phyloP scores from a whole-genome alignment of 176 grass and related monocot genomes.

The Carex parvula region DNA sequence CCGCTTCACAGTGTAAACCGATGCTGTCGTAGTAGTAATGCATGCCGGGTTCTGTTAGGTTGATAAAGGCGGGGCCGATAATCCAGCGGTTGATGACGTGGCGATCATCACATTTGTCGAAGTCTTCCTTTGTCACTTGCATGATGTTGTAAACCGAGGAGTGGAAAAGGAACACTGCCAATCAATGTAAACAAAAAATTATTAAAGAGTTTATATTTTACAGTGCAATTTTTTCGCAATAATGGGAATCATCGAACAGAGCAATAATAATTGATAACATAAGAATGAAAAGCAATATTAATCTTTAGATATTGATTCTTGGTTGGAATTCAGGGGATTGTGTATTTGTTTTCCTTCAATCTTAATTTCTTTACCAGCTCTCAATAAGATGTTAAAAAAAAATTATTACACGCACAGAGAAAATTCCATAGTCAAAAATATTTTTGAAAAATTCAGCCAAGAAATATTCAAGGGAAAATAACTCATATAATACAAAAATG shows the following conservation, averaged over 20 bases:
- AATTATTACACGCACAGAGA: neutral
- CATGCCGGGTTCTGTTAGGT: constrained; percentile 46
- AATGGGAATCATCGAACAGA: neutral
- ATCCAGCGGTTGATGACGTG: constrained; percentile 56
- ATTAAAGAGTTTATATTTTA: neutral
- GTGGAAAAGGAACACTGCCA: constrained; percentile 71
- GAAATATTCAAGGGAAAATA: too few relatives aligned
- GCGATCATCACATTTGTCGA: constrained; percentile 45
- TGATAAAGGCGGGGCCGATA: constrained; percentile 54
- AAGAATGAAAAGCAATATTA: neutral
- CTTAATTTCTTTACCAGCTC: neutral
- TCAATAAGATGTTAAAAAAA: neutral
- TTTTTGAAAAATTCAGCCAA: neutral
- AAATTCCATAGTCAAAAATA: neutral
- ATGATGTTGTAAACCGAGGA: constrained; percentile 71
- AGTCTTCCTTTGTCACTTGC: constrained; percentile 60
- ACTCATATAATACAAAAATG: neutral
- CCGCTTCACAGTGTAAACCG: constrained; percentile 78
- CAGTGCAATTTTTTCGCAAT: neutral
- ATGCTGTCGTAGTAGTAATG: constrained; percentile 76
- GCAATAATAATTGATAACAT: neutral
- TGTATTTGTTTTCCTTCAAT: neutral
- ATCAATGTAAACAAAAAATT: neutral
- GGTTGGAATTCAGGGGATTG: neutral
- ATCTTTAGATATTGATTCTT: neutral